Percentiles rank a stretch among this genome's conserved stretches.
Conservation (phyloP, 2,329 filamentous ascomycete species). For the Talaromyces piceae region DNA sequence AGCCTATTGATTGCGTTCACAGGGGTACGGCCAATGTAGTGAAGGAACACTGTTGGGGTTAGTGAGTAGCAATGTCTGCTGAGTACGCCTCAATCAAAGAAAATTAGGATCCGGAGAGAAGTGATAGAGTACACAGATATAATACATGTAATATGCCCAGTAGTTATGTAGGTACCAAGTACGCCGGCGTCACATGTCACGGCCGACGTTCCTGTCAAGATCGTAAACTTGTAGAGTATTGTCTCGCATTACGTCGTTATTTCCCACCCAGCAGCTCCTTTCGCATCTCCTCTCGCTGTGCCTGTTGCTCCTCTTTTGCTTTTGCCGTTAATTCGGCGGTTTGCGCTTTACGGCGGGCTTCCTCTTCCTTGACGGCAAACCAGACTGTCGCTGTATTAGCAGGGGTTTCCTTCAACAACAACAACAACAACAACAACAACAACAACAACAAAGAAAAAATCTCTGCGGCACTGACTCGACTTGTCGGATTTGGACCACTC, state of each 20-base stretch:
- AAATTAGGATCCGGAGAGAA: not conserved
- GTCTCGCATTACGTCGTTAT: slow-evolving; percentile 13
- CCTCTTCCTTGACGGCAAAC: slow-evolving; percentile 31
- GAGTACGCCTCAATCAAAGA: no score
- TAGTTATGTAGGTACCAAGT: not conserved
- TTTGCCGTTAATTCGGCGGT: slow-evolving; percentile 17
- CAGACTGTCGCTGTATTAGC: slow-evolving; percentile 24
- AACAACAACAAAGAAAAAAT: no score
- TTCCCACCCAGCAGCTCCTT: slow-evolving; percentile 32
- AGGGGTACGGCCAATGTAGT: no score
- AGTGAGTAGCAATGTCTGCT: no score
- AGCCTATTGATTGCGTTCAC: no score
- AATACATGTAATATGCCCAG: not conserved
- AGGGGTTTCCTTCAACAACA: not conserved
- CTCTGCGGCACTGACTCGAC: slow-evolving; percentile 54
- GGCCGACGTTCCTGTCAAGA: not conserved
- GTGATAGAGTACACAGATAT: not conserved
- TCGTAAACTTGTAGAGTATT: not conserved
- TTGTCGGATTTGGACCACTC: slow-evolving; percentile 86
- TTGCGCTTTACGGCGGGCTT: slow-evolving; percentile 22
- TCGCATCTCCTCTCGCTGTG: slow-evolving; percentile 33
- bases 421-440: no score
- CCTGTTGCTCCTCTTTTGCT: slow-evolving; percentile 25
- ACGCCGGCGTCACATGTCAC: not conserved
- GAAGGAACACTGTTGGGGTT: no score